Evolutionary conservation across 495 filamentous ascomycete genomes (phyloP).

Genomic region (Penicillium arizonense): DNA sequence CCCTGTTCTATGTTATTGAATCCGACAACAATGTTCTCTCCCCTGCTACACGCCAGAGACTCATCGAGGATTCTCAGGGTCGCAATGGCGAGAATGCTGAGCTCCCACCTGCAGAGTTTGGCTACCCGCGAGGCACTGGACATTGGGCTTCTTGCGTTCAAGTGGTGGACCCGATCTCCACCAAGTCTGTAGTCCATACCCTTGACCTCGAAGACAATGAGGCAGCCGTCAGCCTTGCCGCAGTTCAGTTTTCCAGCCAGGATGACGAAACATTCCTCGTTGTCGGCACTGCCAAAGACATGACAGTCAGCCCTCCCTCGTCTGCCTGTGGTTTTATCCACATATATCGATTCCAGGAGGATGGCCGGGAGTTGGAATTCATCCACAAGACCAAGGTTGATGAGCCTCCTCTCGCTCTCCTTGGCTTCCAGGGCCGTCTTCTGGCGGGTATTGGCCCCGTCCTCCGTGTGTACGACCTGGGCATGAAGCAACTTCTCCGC

Average conservation of each 20-base stretch:
- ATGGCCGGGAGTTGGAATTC: conserved; percentile 84
- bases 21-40: conserved; percentile 87
- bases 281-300: conserved; percentile 90
- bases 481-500: conserved; percentile 83
- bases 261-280: conserved; percentile 88
- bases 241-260: conserved; percentile 81
- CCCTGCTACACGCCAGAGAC: conserved; percentile 62
- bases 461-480: conserved; percentile 85
- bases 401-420: conserved; percentile 82
- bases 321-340: conserved; percentile 82
- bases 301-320: conserved; percentile 71
- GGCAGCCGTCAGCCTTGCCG: conserved; percentile 80
- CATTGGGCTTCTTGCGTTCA: conserved; percentile 96
- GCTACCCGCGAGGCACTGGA: conserved; percentile 75
- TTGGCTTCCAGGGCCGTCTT: conserved; percentile 88
- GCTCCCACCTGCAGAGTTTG: conserved; percentile 82
- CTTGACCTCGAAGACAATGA: conserved; percentile 89
- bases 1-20: conserved; percentile 90
- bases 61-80: conserved; percentile 63
- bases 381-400: conserved; percentile 94
- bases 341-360: conserved; percentile 86
- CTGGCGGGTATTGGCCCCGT: conserved; percentile 79
- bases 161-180: conserved; percentile 76
- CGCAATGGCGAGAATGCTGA: conserved; percentile 68
- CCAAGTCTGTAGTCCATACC: conserved; percentile 68